Base-by-base conservation (phyloP, 192 early-diverging fungal genomes). In the Entomortierella parvispora region DNA sequence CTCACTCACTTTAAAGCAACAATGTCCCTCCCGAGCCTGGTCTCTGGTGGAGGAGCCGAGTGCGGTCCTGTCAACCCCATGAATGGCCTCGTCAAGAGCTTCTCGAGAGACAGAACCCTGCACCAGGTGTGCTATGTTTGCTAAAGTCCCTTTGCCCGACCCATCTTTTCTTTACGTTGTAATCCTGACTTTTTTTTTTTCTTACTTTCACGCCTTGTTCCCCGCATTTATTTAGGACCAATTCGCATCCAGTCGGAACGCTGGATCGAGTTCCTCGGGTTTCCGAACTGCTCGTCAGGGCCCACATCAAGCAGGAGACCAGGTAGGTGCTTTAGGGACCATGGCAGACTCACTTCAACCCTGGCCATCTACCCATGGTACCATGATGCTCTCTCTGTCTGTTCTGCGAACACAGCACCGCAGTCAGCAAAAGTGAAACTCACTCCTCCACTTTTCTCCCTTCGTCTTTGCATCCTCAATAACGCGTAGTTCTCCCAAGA, bases 41-140 rank as follows among this genome's bases (percentile, higher is more conserved):
- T 88, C 69, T 79, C 83, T 17, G 81, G 37, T 40, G 37, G 81
- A 40, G 90, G 87, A 48, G 90, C 90, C 45, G 92, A 92, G 45
- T 93, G 91, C 63, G 91, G 90, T 7, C 90, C 90, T n/a, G 84
- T 83, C 17, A 97, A 94, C 67, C 86, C 93, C 15, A 87, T 95
- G 82, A 77, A 62, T 37, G 86, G 87, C 3, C 86, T 97, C 59
- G 88, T 91, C 84, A 95, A 97, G 74, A 92, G 91, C 71, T 86
- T 95, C 68, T 74, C 89, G 47, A 83, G 89, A 50, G 93, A 95
- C 72, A 83, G 87, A 40, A 92, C 92, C 7, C 82, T 93, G 7
- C 90, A 95, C 68, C 93, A 93, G 87, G 94, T 88, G 87, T 8
- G 23, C n/a, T 17, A 43, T 33, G 34, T 57, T 56, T n/a, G 4